Evolutionary conservation across 441 rosid genomes (phyloP).

Genomic region (Mallotus japonicus): DNA sequence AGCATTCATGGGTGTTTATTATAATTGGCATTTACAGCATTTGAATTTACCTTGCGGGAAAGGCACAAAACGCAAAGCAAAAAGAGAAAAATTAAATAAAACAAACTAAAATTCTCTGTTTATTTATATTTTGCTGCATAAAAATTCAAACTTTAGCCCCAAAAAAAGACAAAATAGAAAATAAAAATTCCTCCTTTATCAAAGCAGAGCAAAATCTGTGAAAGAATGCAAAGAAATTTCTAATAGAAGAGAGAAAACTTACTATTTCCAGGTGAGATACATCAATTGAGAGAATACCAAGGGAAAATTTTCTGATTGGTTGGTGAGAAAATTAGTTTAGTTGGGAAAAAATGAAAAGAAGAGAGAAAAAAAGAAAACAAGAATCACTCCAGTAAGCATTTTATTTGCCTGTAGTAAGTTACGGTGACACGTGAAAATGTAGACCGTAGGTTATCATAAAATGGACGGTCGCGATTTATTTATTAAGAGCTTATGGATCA

Average conservation of each 20-base stretch:
- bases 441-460: background rate
- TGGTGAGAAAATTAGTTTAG: background rate
- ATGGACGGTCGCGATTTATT: constrained; percentile 4
- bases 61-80: background rate
- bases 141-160: background rate
- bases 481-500: no score
- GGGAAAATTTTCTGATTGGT: constrained; percentile 8
- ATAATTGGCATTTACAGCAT: no score
- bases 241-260: background rate
- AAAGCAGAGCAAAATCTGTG: background rate
- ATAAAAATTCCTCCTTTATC: background rate
- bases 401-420: background rate
- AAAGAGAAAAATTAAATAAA: background rate
- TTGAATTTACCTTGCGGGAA: no score
- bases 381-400: background rate
- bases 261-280: background rate
- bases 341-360: background rate
- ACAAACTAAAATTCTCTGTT: background rate
- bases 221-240: background rate
- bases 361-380: no score
- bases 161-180: background rate
- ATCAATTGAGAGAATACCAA: background rate
- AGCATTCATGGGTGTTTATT: no score
- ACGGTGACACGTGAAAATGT: constrained; percentile 5
- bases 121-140: background rate